Conservation (phyloP, 1,284 basidiomycete species). For the Cryptococcus sp. region DNA sequence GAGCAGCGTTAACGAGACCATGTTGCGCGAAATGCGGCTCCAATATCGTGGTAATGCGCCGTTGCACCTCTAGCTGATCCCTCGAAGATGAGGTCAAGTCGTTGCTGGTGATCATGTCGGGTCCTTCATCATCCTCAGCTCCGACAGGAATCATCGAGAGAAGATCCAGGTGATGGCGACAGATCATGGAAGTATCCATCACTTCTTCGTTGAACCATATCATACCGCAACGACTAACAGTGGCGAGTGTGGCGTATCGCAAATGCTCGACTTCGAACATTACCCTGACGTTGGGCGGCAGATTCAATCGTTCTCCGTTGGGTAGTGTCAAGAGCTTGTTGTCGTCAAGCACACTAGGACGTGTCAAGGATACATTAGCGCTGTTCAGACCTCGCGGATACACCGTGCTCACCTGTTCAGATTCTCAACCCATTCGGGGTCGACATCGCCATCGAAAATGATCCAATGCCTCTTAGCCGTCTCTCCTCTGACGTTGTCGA, state of each 20-base stretch:
- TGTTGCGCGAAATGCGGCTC: conserved; percentile 79
- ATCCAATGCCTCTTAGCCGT: conserved; percentile 98
- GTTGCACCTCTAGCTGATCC: conserved; percentile 67
- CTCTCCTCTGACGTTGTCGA: conserved; percentile 97
- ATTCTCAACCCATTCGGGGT: conserved; percentile 99
- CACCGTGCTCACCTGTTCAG: conserved; percentile 76
- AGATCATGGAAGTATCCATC: conserved; percentile 88
- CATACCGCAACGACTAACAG: conserved; percentile 99
- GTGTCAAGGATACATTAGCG: conserved; percentile 1
- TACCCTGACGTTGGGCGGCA: conserved; percentile 95
- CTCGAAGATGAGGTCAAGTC: conserved; percentile 43
- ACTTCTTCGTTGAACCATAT: conserved; percentile 99
- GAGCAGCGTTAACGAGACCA: conserved; percentile 76
- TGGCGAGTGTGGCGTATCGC: conserved; percentile 94
- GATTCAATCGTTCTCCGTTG: conserved; percentile 95
- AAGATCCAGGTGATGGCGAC: conserved; percentile 80
- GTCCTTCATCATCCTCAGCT: conserved; percentile 80
- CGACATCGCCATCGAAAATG: conserved; percentile 98
- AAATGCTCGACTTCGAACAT: conserved; percentile 99
- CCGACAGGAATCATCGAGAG: conserved; percentile 78
- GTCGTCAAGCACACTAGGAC: conserved; percentile 87
- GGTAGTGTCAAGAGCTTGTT: conserved; percentile 97
- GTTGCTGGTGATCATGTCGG: conserved; percentile 61
- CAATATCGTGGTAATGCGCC: conserved; percentile 73
- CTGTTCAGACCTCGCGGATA: not conserved